Evolutionary conservation across 805 yeast species (phyloP), one percentile per base, ranked within the genome.

Genomic region (Cephaloascus fragrans): DNA sequence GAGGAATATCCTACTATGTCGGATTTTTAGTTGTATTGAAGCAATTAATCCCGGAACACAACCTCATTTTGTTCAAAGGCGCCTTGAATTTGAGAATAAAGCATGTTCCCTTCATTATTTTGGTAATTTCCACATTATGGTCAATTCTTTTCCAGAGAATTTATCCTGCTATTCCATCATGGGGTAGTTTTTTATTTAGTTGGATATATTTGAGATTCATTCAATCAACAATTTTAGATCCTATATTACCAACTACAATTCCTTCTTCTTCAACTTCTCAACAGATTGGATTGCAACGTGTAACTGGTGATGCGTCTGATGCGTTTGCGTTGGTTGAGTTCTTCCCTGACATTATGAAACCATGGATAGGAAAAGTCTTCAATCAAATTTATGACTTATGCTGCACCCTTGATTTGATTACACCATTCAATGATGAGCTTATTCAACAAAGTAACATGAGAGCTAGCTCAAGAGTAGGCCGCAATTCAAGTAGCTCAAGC

Each of bases 261-360:
- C 12, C 16, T 12, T n/a, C 26, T 6, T 56, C 54, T n/a, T 55
- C 51, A 19, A 43, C 46, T 10, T 26, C 55, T 3, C 47, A 53
- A 40, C 43, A 47, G 45, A 42, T 43, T 37, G 45, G 53, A 23
- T 47, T 52, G 28, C 38, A 53, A 17, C 53, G 67, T 18, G 60
- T 79, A 9, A 57, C 72, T 19, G 96, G 97, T 31, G 96, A 88
- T 56, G 95, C 96, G 0, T 80, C 93, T 0, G 96, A 89, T 47
- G 83, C 90, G 1, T 89, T 89, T 64, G 78, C 84, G 40, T 69
- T 89, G 44, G 79, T 80, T 26, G 81, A 82, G 49, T 86, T 89
- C 55, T 89, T 89, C 75, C 97, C 97, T 1, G 76, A 69, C 36
- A 53, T 72, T 1, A 28, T 72, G 2, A 75, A 76, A 40, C 73